Base-by-base conservation (phyloP, 805 yeast genomes). In the Clavispora carvajalis region DNA sequence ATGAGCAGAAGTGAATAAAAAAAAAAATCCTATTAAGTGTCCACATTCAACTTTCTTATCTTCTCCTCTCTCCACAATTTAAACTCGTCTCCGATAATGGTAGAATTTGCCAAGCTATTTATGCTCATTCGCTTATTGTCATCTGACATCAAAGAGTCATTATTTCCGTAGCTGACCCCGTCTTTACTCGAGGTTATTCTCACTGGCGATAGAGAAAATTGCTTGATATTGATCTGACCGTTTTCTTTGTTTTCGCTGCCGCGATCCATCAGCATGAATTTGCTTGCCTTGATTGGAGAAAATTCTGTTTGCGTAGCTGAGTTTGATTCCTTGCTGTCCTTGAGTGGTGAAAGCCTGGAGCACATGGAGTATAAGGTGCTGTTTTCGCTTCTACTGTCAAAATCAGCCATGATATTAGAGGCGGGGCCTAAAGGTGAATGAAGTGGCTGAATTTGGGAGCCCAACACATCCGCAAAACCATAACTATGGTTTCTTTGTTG, bases 21-120 rank as follows among this genome's bases (percentile, higher is more conserved):
- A 31, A 31, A 19, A 8, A 9, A 13, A 19, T 5, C 19, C 19
- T 9, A 9, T 13, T 28, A 28, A n/a, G 5, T 16, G 16, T 28
- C 31, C 31, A 28, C 19, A 25, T 47, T 48, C 8, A 50, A 43
- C 39, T 42, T 54, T 30, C 46, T 52, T 33, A 69, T 63, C 36
- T 57, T 52, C 41, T 65, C 71, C 17, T 59, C 60, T 36, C 71
- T 54, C 74, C 74, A 69, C 7, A 45, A 50, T 41, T 59, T 59
- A 45, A 66, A 69, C 23, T 69, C 73, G 30, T 65, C 72, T 4
- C 69, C 69, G 23, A 65, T 53, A 15, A 66, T 53, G 2, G 71
- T 64, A 2, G 72, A 65, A 33, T 59, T 63, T 26, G 68, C 69
- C 24, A 60, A 47, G 25, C 62, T 54, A n/a, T 45, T 46, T 13